A percentile compares a stretch with the other conserved stretches of the same genome.
Conservation (phyloP, 495 filamentous ascomycete genomes). For the Lasiosphaeria miniovina region DNA sequence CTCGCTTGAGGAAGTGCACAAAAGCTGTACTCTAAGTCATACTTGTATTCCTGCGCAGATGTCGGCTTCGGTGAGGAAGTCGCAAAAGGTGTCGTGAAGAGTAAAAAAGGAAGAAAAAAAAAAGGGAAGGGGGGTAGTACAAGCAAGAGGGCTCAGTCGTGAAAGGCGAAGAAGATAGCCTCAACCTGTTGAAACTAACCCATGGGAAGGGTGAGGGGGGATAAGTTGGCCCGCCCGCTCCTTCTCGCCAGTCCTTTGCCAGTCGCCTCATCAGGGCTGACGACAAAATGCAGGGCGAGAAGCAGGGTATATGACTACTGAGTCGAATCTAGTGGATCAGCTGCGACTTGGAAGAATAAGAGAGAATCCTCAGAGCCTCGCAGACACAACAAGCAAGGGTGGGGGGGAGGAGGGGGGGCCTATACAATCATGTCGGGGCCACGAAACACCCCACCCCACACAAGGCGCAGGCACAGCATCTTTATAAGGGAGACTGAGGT, state of each 20-base stretch:
- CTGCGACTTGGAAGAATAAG: background rate
- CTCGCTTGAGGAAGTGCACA: background rate
- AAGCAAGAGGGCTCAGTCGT: too few relatives aligned
- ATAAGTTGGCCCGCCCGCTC: background rate
- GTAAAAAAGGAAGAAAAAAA: too few relatives aligned
- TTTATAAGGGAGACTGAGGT: background rate
- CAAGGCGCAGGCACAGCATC: background rate
- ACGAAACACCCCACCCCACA: background rate
- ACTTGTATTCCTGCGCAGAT: background rate
- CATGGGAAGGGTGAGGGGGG: too few relatives aligned
- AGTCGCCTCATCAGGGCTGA: slow-evolving; percentile 9
- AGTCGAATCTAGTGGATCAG: slow-evolving; percentile 3
- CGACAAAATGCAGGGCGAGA: background rate
- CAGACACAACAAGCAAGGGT: background rate
- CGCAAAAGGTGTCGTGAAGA: too few relatives aligned
- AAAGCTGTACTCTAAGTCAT: background rate
- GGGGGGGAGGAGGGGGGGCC: background rate
- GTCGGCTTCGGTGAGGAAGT: background rate
- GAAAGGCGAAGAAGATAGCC: too few relatives aligned
- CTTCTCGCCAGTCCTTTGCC: background rate
- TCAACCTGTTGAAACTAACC: too few relatives aligned
- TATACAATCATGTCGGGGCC: background rate
- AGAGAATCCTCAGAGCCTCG: background rate
- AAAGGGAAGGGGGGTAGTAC: too few relatives aligned
- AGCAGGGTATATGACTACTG: background rate